Evolutionary conservation across 371 early-diverging fungal genomes (phyloP), one percentile per base, ranked within the genome.

Genomic region (Thermomucor indicae-seudaticae): DNA sequence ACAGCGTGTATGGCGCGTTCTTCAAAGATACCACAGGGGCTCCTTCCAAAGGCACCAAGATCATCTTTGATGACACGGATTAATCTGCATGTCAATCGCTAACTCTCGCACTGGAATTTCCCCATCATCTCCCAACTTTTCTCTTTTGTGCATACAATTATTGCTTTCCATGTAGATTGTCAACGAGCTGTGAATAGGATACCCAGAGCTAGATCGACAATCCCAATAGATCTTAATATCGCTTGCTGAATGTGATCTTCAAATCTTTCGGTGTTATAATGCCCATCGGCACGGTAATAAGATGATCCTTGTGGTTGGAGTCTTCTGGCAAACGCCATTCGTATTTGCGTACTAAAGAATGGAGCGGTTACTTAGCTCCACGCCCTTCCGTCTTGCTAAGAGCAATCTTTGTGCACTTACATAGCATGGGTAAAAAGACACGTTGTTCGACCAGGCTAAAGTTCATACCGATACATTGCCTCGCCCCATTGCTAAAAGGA

Each of bases 1-100:
- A 97, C 70, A 78, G 84, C 29, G 89, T 88, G 45, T 97, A 96
- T 60, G 98, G 98, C 49, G 96, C 95, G 22, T 96, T 96, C 65
- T 91, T 81, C 62, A 96, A 93, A 70, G 96, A 96, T 35, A 70
- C 95, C 29, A 91, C 90, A 46, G 79, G 85, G 43, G 79, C 63
- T 38, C 81, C 75, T 47, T n/a, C n/a, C n/a, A 97, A 95, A 78
- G 80, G 90, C 0, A 93, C 88, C 50, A 95, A 93, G 82, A 93
- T 96, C 56, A 80, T 79, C 12, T 97, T 97, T 65, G 83, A 81
- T 31, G 27, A 51, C 32, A 14, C 7, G 10, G 32, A 32, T 14
- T 32, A 32, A 32, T n/a, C n/a, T n/a, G n/a, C n/a, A n/a, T n/a
- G n/a, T n/a, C n/a, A n/a, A n/a, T n/a, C n/a, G n/a, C n/a, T n/a